Evolutionary conservation across 2,329 filamentous ascomycete genomes (phyloP).

Genomic region (Epichloe gansuensis): DNA sequence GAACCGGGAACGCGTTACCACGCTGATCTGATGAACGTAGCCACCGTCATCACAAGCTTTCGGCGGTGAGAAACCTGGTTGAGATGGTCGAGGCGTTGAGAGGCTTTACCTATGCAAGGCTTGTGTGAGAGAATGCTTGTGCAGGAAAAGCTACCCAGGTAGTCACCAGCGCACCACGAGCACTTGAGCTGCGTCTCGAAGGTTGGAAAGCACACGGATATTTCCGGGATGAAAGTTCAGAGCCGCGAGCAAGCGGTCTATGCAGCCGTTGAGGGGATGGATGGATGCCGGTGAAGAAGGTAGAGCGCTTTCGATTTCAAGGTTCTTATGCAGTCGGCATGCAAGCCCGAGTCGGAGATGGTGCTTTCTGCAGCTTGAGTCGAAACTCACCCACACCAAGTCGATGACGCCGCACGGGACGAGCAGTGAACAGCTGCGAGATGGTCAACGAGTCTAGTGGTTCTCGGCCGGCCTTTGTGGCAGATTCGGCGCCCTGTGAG

Average conservation of each 20-base stretch:
- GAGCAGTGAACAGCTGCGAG: not conserved
- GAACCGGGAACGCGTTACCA: slow-evolving; percentile 1
- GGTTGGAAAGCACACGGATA: not conserved
- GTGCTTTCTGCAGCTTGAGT: not conserved
- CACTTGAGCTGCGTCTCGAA: not conserved
- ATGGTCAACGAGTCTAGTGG: not conserved
- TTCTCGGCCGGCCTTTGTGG: not conserved
- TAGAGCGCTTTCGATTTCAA: not conserved
- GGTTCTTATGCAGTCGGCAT: not conserved
- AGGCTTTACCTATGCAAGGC: not conserved
- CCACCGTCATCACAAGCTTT: slow-evolving; percentile 5
- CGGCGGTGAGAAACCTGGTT: slow-evolving; percentile 1
- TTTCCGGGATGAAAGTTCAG: not conserved
- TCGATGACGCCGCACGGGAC: not conserved
- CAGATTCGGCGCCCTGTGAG: not conserved
- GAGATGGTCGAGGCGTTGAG: not conserved
- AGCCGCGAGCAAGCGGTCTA: not conserved
- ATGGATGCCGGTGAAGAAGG: not conserved
- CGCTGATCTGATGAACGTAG: not conserved
- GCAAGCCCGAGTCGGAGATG: not conserved
- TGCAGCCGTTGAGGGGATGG: not conserved
- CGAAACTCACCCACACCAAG: not conserved
- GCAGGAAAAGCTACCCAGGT: not conserved
- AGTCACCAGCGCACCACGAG: not conserved
- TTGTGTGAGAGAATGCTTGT: not conserved